Conservation (phyloP, 169 alveolate species). For the Plasmodium knowlesi region DNA sequence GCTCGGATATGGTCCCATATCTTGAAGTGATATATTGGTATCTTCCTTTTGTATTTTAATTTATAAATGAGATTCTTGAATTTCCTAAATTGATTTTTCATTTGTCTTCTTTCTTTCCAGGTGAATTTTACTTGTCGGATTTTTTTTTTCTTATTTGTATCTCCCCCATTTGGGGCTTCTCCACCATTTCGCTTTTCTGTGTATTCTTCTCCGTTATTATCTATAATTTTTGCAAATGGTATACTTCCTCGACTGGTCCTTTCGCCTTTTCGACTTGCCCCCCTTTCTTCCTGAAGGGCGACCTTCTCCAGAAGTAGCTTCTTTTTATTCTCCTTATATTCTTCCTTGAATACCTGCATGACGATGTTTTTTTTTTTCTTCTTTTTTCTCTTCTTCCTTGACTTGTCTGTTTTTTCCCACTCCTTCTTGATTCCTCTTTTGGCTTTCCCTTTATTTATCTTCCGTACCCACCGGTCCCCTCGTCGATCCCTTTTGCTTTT, state of each 20-base stretch:
- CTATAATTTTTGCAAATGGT: background rate
- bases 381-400: slow-evolving; percentile 28
- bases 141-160: background rate
- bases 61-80: slow-evolving; percentile 23
- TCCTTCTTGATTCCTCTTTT: background rate
- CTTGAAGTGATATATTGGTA: slow-evolving; percentile 48
- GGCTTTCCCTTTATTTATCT: background rate
- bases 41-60: slow-evolving; percentile 52
- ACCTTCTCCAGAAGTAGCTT: slow-evolving; percentile 6
- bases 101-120: slow-evolving; percentile 20
- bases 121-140: background rate
- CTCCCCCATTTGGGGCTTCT: background rate
- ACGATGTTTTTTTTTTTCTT: slow-evolving; percentile 47
- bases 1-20: slow-evolving; percentile 24
- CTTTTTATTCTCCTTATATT: slow-evolving; percentile 22
- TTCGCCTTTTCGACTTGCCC: background rate
- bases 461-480: background rate
- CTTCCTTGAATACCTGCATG: slow-evolving; percentile 46
- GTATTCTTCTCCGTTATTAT: background rate
- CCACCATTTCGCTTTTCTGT: background rate
- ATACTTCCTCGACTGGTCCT: background rate
- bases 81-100: background rate
- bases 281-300: background rate
- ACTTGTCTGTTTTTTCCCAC: background rate
- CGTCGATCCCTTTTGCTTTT: background rate